phyloP scores from a whole-genome alignment of 495 filamentous ascomycete species.

The Mytilinidion resinicola region DNA sequence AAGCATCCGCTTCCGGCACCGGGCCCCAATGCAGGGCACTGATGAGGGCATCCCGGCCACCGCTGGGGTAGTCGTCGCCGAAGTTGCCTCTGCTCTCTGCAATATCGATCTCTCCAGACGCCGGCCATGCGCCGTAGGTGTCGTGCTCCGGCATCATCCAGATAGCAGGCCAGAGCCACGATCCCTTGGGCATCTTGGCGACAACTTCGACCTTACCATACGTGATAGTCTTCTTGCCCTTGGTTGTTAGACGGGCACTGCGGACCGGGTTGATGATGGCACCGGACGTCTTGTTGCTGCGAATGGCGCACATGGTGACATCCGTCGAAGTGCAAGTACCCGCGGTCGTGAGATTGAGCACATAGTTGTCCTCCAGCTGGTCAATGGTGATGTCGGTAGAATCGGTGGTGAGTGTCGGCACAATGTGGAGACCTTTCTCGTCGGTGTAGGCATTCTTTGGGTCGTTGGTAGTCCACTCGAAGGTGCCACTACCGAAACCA shows the following conservation, averaged over 20 bases:
- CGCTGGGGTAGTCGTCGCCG: slow-evolving; percentile 18
- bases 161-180: slow-evolving; percentile 45
- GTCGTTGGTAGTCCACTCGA: slow-evolving; percentile 44
- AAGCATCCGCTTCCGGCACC: slow-evolving; percentile 17
- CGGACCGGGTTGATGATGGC: slow-evolving; percentile 39
- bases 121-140: slow-evolving; percentile 27
- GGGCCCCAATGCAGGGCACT: slow-evolving; percentile 30
- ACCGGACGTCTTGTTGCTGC: slow-evolving; percentile 35
- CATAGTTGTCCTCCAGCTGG: slow-evolving; percentile 29
- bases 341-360: slow-evolving; percentile 37
- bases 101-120: slow-evolving; percentile 31
- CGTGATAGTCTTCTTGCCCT: slow-evolving; percentile 37
- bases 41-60: slow-evolving; percentile 25
- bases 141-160: slow-evolving; percentile 38
- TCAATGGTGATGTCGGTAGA: slow-evolving; percentile 33
- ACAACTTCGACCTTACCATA: slow-evolving; percentile 43
- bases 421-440: slow-evolving; percentile 40
- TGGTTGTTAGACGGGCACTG: slow-evolving; percentile 38
- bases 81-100: slow-evolving; percentile 29
- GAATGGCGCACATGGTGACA: slow-evolving; percentile 29
- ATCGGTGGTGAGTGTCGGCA: slow-evolving; percentile 42
- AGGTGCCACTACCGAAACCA: slow-evolving; percentile 41
- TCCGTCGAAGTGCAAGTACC: slow-evolving; percentile 34
- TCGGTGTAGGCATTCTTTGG: slow-evolving; percentile 39
- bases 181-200: slow-evolving; percentile 40